Base-by-base conservation (phyloP, 306 rosid species). In the Casuarina equisetifolia region DNA sequence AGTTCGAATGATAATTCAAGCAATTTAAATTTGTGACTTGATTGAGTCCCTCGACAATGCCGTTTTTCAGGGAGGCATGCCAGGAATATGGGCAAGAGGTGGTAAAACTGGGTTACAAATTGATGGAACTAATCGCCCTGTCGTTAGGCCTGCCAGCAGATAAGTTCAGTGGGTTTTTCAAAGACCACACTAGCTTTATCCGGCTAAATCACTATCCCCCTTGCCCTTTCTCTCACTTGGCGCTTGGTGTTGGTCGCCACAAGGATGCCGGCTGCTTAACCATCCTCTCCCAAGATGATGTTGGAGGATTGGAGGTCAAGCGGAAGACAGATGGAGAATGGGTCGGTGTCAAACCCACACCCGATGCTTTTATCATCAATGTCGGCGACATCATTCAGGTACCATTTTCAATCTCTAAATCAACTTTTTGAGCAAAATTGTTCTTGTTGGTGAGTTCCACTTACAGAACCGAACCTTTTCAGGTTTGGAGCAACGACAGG, bases 401-500 rank as follows among this genome's bases (percentile, higher is more conserved):
- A 78, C 50, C 0, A 68, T 4, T 49, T 42, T 20, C 45, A 45
- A 67, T 6, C 9, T 8, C 10, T 2, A 9, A 38, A 49, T 10
- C 9, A 38, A 7, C 52, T 57, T 42, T 17, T 50, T 32, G 8
- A 35, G 36, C 62, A 44, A 44, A 25, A 25, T 49, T 12, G 4
- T 12, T 36, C 0, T 35, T 62, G 2, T 61, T 10, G 40, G 16
- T 9, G 43, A 36, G 43, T 35, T 62, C 12, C n/a, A 36, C 44
- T 62, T 15, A 4, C 6, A 6, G 32, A 64, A 39, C 4, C n/a
- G 42, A 35, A 62, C 10, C 36, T 4, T 17, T 73, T 54, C 85
- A 92, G 98, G 97, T 89, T 46, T 93, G 97, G 97, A 92, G 89
- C 80, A 92, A 90, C 80, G 90, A 85, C 13, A 84, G 20, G 6